Evolutionary conservation across 345 rosid species (phyloP).

Genomic region (Noccaea bulbosa): DNA sequence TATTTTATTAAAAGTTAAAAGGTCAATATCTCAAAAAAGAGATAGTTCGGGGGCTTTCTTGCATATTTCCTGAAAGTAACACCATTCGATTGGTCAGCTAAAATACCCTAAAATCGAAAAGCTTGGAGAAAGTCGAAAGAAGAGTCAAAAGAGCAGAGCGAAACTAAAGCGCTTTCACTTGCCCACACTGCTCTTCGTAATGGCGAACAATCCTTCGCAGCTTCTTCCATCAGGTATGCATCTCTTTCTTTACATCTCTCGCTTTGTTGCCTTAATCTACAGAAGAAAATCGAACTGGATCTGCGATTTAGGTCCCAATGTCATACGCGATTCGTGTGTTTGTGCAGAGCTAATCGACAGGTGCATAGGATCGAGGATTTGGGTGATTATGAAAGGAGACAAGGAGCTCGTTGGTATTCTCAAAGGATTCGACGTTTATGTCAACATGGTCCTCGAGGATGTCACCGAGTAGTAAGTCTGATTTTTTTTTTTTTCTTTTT

Average conservation of each 20-base stretch:
- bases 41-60: neutral
- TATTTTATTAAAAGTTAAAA: neutral
- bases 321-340: neutral
- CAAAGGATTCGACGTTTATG: conserved; percentile 80
- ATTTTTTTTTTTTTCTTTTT: conserved; percentile 19
- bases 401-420: conserved; percentile 87
- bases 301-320: conserved; percentile 6
- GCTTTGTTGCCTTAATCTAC: neutral
- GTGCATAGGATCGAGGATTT: conserved; percentile 84
- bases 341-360: conserved; percentile 76
- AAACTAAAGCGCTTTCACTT: conserved; percentile 11
- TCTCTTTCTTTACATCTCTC: neutral
- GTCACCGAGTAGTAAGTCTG: conserved; percentile 70
- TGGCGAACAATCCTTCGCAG: conserved; percentile 84
- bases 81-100: neutral
- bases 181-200: conserved; percentile 32
- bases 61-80: neutral
- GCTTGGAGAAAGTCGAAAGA: neutral
- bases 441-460: conserved; percentile 81
- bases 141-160: neutral
- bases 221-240: conserved; percentile 67
- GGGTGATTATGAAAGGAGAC: conserved; percentile 95
- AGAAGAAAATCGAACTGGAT: neutral
- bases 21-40: neutral
- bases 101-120: conserved; percentile 31